Evolutionary conservation across 169 alveolate species (phyloP), one percentile per base, ranked within the genome.

Genomic region (Eimeria falciformis): DNA sequence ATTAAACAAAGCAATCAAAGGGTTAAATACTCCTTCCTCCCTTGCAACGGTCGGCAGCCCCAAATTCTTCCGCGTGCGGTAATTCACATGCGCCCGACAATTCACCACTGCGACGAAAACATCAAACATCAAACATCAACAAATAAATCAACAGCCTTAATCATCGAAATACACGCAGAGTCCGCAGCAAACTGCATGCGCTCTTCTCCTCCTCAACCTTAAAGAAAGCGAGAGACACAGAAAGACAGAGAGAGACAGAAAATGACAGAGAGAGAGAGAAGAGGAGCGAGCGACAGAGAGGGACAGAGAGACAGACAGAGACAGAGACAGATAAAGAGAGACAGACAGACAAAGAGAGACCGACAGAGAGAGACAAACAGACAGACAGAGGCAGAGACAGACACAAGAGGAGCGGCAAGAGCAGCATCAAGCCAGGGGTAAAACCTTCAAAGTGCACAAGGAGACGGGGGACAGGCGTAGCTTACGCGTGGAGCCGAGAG

Each of bases 401-500:
- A 53, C 62, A 11, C 62, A 14, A 3, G 3, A 53, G 14, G n/a
- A 53, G n/a, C 62, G 23, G 40, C 40, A 33, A 33, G 40, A 33
- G 4, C 0, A 33, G 2, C 40, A 33, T 1, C 40, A 33, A 0
- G 40, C 40, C 40, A 33, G 40, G 40, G 0, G 2, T 1, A 33
- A 33, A 0, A 33, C 40, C 40, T 33, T 33, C 40, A 33, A 33
- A 1, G 0, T 33, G n/a, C 58, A 50, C 21, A 7, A 50, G 58
- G 11, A 53, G 62, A 11, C 0, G 3, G 23, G n/a, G 3, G 1
- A 53, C 37, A 7, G 29, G 3, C 23, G 23, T 47, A 27, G 33
- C 89, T 18, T 43, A 79, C 89, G 45, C 43, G 89, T 27, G 56
- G 89, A 79, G 45, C 33, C 53, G 73, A 79, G 50, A n/a, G 89